Base-by-base conservation (phyloP, 805 yeast genomes). In the Candida awuae region DNA sequence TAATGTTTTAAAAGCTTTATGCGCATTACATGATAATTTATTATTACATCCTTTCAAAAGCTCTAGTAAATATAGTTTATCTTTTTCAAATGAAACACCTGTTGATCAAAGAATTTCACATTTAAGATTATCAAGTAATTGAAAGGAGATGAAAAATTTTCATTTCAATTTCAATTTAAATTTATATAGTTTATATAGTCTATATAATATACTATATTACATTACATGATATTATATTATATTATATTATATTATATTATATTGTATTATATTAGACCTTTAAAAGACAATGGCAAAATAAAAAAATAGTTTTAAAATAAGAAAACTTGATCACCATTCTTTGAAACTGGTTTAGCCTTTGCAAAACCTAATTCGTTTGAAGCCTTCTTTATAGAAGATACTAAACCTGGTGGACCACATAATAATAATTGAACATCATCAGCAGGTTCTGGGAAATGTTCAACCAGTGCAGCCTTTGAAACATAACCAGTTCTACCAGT, bases 371-470 rank as follows among this genome's bases (percentile, higher is more conserved):
- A 69, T 31, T 65, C 65, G 19, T 72, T 71, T 30, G 90, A 84
- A 40, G 80, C 82, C 66, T 77, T 84, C 69, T 86, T 88, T 59
- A 84, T 72, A 44, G 88, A 81, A 44, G 84, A 72, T 33, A 81
- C 77, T 95, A 88, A 84, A 46, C 90, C 87, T 44, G 94, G 94
- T 34, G 97, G 97, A 32, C 96, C 97, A 65, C 97, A 88, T 41
- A 88, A 63, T 55, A 90, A 74, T 50, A 90, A 68, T 67, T 82
- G 83, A 44, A 75, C 66, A 49, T 77, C 78, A 29, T 63, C 67
- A 29, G 76, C 54, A 21, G 85, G 67, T 39, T 68, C 66, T 32
- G 94, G 88, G 52, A 83, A 68, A 53, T 72, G 67, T 37, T 68
- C 65, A 51, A 71, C 70, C 62, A 88, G 66, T 49, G 84, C 66